Evolutionary conservation across 2,329 filamentous ascomycete genomes (phyloP).

Genomic region (Ceratocystis lukuohia): DNA sequence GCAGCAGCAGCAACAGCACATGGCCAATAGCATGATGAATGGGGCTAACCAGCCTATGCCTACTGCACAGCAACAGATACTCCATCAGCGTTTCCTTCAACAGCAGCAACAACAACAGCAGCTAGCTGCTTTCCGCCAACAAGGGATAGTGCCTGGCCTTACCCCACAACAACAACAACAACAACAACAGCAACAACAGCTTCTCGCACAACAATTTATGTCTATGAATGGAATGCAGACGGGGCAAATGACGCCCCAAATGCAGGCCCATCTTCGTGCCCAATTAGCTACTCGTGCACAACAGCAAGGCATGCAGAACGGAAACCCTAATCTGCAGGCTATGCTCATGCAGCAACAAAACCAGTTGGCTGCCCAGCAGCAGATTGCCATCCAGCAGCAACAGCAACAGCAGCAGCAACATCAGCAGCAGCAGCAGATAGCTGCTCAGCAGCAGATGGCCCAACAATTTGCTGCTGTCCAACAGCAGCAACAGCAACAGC

Average conservation of each 20-base stretch:
- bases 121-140: conserved; percentile 14
- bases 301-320: conserved; percentile 15
- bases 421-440: conserved; percentile 30
- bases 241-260: conserved; percentile 21
- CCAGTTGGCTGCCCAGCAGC: conserved; percentile 38
- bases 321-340: conserved; percentile 17
- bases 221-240: conserved; percentile 19
- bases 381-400: conserved; percentile 26
- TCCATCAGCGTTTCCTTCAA: conserved; percentile 20
- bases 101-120: conserved; percentile 26
- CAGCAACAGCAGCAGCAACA: conserved; percentile 26
- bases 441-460: conserved; percentile 33
- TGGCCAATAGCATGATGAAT: conserved; percentile 28
- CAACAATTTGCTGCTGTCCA: conserved; percentile 23
- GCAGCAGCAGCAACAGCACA: conserved; percentile 33
- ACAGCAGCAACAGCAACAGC: conserved; percentile 24
- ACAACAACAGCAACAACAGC: conserved; percentile 22
- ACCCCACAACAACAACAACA: conserved; percentile 20
- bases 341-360: conserved; percentile 30
- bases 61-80: conserved; percentile 27
- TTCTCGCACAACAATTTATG: conserved; percentile 10
- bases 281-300: background rate
- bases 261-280: conserved; percentile 4
- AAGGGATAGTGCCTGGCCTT: conserved; percentile 6
- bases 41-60: conserved; percentile 27